Conservation (phyloP, 345 rosid genomes). For the Sisymbrium irio region DNA sequence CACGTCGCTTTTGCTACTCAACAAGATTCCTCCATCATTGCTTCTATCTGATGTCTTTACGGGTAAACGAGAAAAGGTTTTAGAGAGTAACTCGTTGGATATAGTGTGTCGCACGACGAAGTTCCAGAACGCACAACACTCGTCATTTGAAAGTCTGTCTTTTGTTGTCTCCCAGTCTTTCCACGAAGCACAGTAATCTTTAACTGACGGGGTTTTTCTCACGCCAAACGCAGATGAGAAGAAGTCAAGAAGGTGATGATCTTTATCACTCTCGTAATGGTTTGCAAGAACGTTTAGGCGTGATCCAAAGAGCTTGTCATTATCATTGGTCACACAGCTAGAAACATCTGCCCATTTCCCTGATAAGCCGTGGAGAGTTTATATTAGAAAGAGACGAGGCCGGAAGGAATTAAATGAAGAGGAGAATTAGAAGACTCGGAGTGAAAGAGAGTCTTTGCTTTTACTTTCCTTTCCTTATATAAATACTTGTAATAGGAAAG, state of each 20-base stretch:
- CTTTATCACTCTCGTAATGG: slow-evolving; percentile 23
- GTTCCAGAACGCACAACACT: slow-evolving; percentile 72
- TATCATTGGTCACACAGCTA: slow-evolving; percentile 50
- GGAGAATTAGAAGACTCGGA: too few relatives aligned
- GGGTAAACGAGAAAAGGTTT: slow-evolving; percentile 47
- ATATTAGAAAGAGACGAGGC: too few relatives aligned
- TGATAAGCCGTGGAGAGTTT: too few relatives aligned
- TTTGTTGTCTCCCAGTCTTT: slow-evolving; percentile 52
- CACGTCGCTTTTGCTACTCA: slow-evolving; percentile 44
- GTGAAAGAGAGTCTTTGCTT: too few relatives aligned
- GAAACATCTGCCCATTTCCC: slow-evolving; percentile 52
- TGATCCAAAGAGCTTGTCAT: slow-evolving; percentile 49
- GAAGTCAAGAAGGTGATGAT: slow-evolving; percentile 31
- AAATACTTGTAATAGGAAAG: too few relatives aligned
- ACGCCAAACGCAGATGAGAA: slow-evolving; percentile 45
- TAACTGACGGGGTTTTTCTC: slow-evolving; percentile 41
- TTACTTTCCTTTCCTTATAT: too few relatives aligned
- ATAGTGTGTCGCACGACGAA: slow-evolving; percentile 26
- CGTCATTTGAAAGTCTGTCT: slow-evolving; percentile 33
- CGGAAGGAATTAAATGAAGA: too few relatives aligned
- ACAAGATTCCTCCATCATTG: slow-evolving; percentile 34
- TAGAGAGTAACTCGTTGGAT: slow-evolving; percentile 32
- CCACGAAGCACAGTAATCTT: slow-evolving; percentile 66
- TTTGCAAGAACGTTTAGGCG: slow-evolving; percentile 49
- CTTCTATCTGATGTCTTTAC: slow-evolving; percentile 28